phyloP scores from a whole-genome alignment of 208 protist species.

The Acanthamoeba triangularis region DNA sequence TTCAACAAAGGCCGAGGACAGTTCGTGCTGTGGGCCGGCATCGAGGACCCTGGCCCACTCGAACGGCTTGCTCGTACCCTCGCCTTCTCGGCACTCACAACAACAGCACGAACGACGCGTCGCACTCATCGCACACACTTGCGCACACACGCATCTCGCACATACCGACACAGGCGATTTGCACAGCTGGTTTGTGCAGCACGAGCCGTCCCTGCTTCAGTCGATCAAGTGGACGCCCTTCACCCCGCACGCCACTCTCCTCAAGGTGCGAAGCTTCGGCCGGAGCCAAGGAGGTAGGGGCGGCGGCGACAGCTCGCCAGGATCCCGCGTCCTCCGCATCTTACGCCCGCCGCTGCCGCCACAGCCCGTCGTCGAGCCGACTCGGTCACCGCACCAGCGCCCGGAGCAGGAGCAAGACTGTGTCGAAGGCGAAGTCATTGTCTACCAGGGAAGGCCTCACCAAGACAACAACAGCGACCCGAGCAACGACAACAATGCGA shows the following conservation, averaged over 20 bases:
- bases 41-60: not conserved
- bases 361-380: not conserved
- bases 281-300: not conserved
- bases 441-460: not conserved
- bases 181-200: constrained; percentile 7
- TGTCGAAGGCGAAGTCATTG: not conserved
- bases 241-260: constrained; percentile 3
- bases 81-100: not conserved
- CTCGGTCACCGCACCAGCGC: not conserved
- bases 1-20: constrained; percentile 32
- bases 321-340: not conserved
- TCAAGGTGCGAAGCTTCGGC: constrained; percentile 38
- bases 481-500: not conserved
- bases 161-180: not conserved
- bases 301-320: not conserved
- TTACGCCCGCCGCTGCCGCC: not conserved
- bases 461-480: not conserved
- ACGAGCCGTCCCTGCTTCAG: constrained; percentile 34
- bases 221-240: constrained; percentile 28
- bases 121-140: not conserved
- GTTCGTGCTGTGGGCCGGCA: constrained; percentile 48
- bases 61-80: constrained; percentile 4
- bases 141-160: too few relatives aligned
- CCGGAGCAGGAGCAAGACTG: not conserved
- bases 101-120: not conserved